Evolutionary conservation across 805 yeast species (phyloP), one percentile per base, ranked within the genome.

Genomic region (Komagataella pseudopastoris): DNA sequence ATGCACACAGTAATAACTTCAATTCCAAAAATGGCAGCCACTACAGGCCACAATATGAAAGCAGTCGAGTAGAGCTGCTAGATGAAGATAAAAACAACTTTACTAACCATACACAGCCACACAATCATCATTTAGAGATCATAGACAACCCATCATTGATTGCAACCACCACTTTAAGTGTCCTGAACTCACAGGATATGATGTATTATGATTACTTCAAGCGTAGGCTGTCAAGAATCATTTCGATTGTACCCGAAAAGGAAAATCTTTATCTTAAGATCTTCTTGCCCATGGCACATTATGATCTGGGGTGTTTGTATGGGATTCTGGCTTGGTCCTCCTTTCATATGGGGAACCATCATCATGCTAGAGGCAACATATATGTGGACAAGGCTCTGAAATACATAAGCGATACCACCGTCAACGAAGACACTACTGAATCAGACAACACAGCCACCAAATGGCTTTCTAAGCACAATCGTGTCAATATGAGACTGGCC

Each of bases 251-350:
- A 1, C 80, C 81, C 1, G 63, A 66, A 46, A 72, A 67, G 30
- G 75, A 77, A 24, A 78, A 77, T 55, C 71, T 74, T 55, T 77
- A 72, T 59, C 72, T 75, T 54, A 71, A 71, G 43, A 75, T 78
- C 17, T 77, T 77, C 56, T 57, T 77, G 47, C 83, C 83, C 1
- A 68, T 78, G 64, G 82, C 82, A 0, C 77, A 76, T 49, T 59
- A 65, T 52, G 79, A 78, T 56, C 59, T 61, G 39, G 78, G 80
- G 4, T 78, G 77, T 2, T 58, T 78, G 47, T 74, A 75, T 58
- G 76, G 77, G 4, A 68, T 78, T 7, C 56, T 78, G 49, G 80
- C 80, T 1, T 77, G 82, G 81, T 68, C 80, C 18, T 78, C 78
- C 2, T 76, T 76, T 56, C 79, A 76, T 57, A 56, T 77, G 49